Evolutionary conservation across 805 yeast genomes (phyloP).

Genomic region (Barnettozyma sp.): DNA sequence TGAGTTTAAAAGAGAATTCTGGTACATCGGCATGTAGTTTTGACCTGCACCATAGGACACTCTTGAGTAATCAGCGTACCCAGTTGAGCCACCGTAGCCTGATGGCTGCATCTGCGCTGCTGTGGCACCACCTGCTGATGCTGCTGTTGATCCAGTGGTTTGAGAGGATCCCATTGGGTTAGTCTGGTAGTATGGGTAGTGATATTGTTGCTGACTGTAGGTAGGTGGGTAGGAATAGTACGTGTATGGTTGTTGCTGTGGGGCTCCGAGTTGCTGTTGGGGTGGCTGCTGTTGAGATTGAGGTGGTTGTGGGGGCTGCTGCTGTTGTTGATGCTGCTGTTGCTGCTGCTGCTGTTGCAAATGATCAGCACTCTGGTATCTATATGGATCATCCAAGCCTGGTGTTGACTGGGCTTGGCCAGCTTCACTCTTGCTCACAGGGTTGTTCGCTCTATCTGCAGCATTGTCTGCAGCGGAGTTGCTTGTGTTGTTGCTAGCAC

Average conservation of each 20-base stretch:
- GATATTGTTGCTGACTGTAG: constrained; percentile 15
- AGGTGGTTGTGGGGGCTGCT: not conserved
- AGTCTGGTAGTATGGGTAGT: constrained; percentile 23
- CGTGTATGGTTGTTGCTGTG: constrained; percentile 11
- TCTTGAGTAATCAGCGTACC: constrained; percentile 20
- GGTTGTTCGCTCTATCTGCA: constrained; percentile 1
- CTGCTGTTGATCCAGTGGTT: constrained; percentile 6
- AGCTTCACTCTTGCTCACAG: constrained; percentile 2
- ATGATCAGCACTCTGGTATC: too few species aligned
- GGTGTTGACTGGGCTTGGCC: constrained; percentile 3
- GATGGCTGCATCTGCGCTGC: constrained; percentile 8
- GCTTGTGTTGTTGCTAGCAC: too few species aligned
- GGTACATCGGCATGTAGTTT: constrained; percentile 20
- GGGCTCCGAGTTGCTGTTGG: constrained; percentile 2
- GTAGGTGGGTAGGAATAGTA: constrained; percentile 14
- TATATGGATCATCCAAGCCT: constrained; percentile 10
- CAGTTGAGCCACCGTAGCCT: too few species aligned
- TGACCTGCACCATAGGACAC: constrained; percentile 22
- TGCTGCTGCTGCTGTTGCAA: constrained; percentile 13
- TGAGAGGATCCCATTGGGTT: constrained; percentile 3
- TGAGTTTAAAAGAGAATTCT: constrained; percentile 12
- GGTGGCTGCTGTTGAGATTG: constrained; percentile 7
- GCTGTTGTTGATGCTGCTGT: constrained; percentile 9
- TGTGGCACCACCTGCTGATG: constrained; percentile 1
- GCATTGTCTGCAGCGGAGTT: not conserved